These are phyloP conservation scores for Trichoderma sp. DNA, from an alignment of 2,329 filamentous ascomycete genomes.

Conservation along the genomic window DNA sequence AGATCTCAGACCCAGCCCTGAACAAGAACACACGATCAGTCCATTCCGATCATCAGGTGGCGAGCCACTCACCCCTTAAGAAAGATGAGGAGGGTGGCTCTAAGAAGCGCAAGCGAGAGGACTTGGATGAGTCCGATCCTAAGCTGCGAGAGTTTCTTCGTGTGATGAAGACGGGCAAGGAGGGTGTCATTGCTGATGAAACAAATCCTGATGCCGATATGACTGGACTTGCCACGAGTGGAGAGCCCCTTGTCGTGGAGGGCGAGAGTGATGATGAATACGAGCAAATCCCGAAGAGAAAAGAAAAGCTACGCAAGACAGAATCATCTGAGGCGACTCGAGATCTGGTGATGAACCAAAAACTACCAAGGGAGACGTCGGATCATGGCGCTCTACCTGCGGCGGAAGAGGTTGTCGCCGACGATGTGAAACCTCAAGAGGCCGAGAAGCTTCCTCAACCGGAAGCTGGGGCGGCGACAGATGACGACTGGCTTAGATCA, in stretches of 20 bases:
- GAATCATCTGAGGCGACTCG: conserved; percentile 27
- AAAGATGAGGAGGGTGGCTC: conserved; percentile 36
- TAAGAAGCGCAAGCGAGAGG: conserved; percentile 68
- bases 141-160: conserved; percentile 85
- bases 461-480: conserved; percentile 55
- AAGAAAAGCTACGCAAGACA: conserved; percentile 43
- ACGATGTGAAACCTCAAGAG: conserved; percentile 24
- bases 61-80: conserved; percentile 10
- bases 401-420: conserved; percentile 19
- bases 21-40: conserved; percentile 28
- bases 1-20: conserved; percentile 45
- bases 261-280: conserved; percentile 74
- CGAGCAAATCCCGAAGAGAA: conserved; percentile 59
- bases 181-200: conserved; percentile 35
- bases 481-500: conserved; percentile 89
- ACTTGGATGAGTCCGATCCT: conserved; percentile 61
- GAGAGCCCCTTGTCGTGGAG: conserved; percentile 42
- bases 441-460: conserved; percentile 27
- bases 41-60: conserved; percentile 27
- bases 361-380: conserved; percentile 20
- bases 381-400: neutral
- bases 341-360: conserved; percentile 3
- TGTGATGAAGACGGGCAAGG: conserved; percentile 64
- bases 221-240: conserved; percentile 23
- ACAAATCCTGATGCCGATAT: conserved; percentile 25